Percentiles rank a stretch among this genome's conserved stretches.
Evolutionary conservation across 2,329 filamentous ascomycete genomes (phyloP).

Genomic region (Neonectria hederae): DNA sequence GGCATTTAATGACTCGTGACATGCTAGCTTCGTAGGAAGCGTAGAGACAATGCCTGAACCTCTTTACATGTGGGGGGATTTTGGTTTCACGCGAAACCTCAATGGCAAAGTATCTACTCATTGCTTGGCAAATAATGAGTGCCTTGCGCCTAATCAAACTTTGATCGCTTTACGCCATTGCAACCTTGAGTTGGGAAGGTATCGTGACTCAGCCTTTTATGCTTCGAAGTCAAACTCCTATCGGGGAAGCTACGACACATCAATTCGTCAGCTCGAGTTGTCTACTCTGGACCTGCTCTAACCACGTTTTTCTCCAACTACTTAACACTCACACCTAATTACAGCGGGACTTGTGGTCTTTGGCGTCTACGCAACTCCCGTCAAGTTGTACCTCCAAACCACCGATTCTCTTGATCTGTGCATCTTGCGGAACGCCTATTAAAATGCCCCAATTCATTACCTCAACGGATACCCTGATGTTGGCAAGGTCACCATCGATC

Average conservation of each 20-base stretch:
- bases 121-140: too few relatives aligned
- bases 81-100: too few relatives aligned
- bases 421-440: not conserved
- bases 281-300: too few relatives aligned
- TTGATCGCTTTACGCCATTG: too few relatives aligned
- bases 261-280: not conserved
- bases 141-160: too few relatives aligned
- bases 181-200: too few relatives aligned
- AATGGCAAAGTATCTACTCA: too few relatives aligned
- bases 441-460: not conserved
- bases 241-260: not conserved
- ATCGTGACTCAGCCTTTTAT: too few relatives aligned
- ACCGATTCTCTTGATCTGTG: not conserved
- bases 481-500: constrained; percentile 4
- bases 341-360: too few relatives aligned
- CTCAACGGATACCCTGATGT: constrained; percentile 15
- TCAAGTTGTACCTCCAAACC: not conserved
- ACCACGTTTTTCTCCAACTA: not conserved
- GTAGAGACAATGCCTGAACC: too few relatives aligned
- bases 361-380: not conserved
- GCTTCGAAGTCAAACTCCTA: not conserved
- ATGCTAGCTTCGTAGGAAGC: not conserved
- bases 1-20: not conserved
- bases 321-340: not conserved
- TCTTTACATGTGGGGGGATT: too few relatives aligned